Base-by-base conservation (phyloP, 2,329 filamentous ascomycete genomes). In the Sporothrix phasma region DNA sequence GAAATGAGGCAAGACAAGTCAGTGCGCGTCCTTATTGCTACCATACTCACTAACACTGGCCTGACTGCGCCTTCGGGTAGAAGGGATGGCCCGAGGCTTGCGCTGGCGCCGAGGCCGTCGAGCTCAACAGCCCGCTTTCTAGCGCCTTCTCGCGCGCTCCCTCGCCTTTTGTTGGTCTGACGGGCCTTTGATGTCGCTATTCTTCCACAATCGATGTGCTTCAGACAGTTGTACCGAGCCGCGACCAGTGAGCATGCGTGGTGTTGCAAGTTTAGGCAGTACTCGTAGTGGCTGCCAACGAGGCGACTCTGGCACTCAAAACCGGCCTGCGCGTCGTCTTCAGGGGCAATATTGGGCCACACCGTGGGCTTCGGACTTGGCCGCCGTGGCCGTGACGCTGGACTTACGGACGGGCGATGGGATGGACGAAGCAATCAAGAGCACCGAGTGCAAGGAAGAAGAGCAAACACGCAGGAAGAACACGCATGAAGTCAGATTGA, bases 241-340 rank as follows among this genome's bases (percentile, higher is more conserved):
- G 58, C 13, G 58, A 19, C 10, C 43, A 47, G 58, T 29, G 43
- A 61, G 15, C 37, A 29, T 31, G n/a, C n/a, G n/a, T n/a, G n/a
- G n/a, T n/a, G n/a, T n/a, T n/a, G n/a, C n/a, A n/a, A n/a, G 43
- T 61, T 61, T 49, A 61, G 58, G 58, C 58, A 47, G 43, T 61
- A n/a, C n/a, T n/a, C n/a, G n/a, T n/a, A n/a, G 47, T 46, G 56
- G 17, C 17, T 39, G 43, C 43, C 43, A 61, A 43, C 43, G 41
- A 61, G 19, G 39, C 56, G 31, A 17, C n/a, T 39, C 54, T 45
- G 37, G 56, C 56, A 46, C 56, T 53, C 10, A 17, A 60, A 13
- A 22, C 3, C 17, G n/a, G 58, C 58, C 37, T 61, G 58, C 58
- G 41, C 31, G 56, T n/a, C n/a, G n/a, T 46, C 41, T 43, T 34